Conservation (phyloP, 176 grass and related monocot species). For the Paspalum vaginatum region DNA sequence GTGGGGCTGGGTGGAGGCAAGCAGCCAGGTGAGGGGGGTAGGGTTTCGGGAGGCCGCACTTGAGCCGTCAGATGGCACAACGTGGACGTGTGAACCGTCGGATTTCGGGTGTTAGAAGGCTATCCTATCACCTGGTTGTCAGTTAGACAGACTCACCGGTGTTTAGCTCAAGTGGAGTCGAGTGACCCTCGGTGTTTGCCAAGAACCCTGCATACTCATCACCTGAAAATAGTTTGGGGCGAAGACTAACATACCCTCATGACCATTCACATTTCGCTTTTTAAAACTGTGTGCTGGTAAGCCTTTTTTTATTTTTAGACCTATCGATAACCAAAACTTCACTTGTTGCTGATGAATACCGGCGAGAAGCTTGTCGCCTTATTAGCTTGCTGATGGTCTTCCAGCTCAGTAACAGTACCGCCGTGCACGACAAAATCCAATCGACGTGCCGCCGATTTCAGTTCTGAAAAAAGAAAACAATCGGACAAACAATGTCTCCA, state of each 20-base stretch:
- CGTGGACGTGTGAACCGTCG: too few species aligned
- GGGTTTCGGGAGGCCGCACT: too few species aligned
- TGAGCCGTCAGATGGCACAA: too few species aligned
- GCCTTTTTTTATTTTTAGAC: background rate
- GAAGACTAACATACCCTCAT: background rate
- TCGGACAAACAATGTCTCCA: background rate
- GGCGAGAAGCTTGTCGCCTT: slow-evolving; percentile 4
- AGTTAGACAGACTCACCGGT: too few species aligned
- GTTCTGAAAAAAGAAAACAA: background rate
- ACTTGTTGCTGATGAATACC: background rate
- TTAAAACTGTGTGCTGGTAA: background rate
- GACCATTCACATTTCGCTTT: background rate
- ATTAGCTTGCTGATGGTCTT: background rate
- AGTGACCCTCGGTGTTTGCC: slow-evolving; percentile 35
- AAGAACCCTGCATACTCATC: slow-evolving; percentile 7
- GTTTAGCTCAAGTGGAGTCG: slow-evolving; percentile 21
- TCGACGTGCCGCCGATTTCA: too few species aligned
- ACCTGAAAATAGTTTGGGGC: background rate
- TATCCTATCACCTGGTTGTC: too few species aligned
- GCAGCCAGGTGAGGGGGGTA: too few species aligned
- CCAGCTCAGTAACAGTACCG: background rate
- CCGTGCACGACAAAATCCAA: too few species aligned
- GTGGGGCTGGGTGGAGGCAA: too few species aligned
- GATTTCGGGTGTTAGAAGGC: too few species aligned
- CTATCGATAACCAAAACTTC: background rate